Evolutionary conservation across 2,329 filamentous ascomycete genomes (phyloP).

Genomic region (Bimuria novae-zelandiae): DNA sequence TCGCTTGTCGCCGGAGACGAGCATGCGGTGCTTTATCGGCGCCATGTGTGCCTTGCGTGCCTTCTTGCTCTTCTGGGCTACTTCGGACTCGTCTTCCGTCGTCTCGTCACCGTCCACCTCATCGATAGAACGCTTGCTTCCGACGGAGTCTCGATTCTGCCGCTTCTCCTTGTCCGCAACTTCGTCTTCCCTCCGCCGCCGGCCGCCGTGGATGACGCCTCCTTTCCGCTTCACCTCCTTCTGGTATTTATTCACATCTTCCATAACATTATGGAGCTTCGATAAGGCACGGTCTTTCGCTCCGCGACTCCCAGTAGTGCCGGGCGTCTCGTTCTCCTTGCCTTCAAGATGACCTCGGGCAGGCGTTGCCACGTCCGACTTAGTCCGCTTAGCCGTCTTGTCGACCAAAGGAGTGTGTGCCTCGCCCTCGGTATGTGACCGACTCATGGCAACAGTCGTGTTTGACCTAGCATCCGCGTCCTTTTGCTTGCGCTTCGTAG

Average conservation of each 20-base stretch:
- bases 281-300: conserved; percentile 86
- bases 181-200: conserved; percentile 46
- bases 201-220: conserved; percentile 63
- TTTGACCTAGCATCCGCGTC: conserved; percentile 22
- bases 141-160: conserved; percentile 42
- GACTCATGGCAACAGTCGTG: conserved; percentile 24
- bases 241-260: conserved; percentile 87
- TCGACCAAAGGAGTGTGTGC: conserved; percentile 29
- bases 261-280: conserved; percentile 74
- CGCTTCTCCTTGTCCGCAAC: conserved; percentile 42
- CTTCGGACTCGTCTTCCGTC: conserved; percentile 55
- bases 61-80: conserved; percentile 66
- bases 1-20: conserved; percentile 81
- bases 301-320: conserved; percentile 75
- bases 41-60: conserved; percentile 56
- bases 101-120: conserved; percentile 49
- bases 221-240: conserved; percentile 87
- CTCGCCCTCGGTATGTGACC: conserved; percentile 22
- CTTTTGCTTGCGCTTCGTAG: conserved; percentile 32
- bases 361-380: conserved; percentile 56
- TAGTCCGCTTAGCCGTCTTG: conserved; percentile 32
- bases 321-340: conserved; percentile 86
- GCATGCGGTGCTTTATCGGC: conserved; percentile 72
- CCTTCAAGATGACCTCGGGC: conserved; percentile 51
- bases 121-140: conserved; percentile 52